Base-by-base conservation (phyloP, 257 asterid genomes). In the Solanum lignicaule region DNA sequence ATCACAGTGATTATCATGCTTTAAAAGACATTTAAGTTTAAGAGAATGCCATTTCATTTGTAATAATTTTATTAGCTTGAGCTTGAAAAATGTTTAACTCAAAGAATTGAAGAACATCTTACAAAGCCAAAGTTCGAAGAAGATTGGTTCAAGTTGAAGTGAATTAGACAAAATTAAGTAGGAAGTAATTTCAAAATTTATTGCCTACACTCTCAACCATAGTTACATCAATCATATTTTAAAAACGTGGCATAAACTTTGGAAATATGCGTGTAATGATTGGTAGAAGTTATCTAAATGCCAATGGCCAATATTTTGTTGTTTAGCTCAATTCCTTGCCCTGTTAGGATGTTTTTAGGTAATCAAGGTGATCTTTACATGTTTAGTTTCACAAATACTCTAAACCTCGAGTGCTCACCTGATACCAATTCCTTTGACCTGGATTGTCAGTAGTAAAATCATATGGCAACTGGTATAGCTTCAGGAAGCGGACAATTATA, bases 391-490 rank as follows among this genome's bases (percentile, higher is more conserved):
- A 82, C 20, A 9, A 29, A 46, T 48, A 43, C 23, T 43, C 27
- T 79, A 46, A 78, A 81, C 68, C 39, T 81, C 3, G 85, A 29
- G 68, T 46, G 39, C 85, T 5, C 18, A 46, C 9, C 85, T 48
- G 85, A 65, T 81, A 76, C 21, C 65, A 38, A 38, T 60, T 76
- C 27, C 83, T 84, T 38, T 20, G 68, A 43, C 52, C 52, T 82
- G 15, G 65, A 83, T 21, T 75, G 68, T 85, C 85, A 83, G 36
- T 87, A 90, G 97, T 88, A 33, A 81, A 20, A 38, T 87, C 62
- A 36, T 87, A 97, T 97, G 99, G 94, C 98, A 62, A 87, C 95
- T 65, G 88, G 94, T 84, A 87, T 93, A 87, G 98, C 98, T 87
- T 89, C 95, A 12, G 92, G 94, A 66, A 92, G 93, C 68, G 93